Evolutionary conservation across 257 asterid species (phyloP).

Genomic region (Nicotiana otophora): DNA sequence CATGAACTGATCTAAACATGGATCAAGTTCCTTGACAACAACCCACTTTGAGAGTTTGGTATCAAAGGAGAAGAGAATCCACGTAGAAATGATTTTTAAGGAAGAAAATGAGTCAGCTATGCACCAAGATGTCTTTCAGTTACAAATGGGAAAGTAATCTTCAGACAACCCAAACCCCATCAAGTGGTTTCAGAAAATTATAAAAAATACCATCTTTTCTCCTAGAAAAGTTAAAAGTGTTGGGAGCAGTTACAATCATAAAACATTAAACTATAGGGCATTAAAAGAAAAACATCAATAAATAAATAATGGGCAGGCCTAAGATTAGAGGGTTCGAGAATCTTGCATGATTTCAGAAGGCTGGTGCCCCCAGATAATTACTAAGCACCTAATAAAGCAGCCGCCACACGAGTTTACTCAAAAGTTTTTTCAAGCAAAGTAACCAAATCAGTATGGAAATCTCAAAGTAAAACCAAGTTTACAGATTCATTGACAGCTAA

Average conservation of each 20-base stretch:
- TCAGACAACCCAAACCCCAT: constrained; percentile 1
- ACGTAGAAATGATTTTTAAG: not conserved
- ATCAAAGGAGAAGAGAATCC: constrained; percentile 9
- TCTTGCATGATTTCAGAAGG: constrained; percentile 59
- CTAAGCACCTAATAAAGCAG: constrained; percentile 33
- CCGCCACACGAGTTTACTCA: constrained; percentile 37
- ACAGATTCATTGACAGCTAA: constrained; percentile 24
- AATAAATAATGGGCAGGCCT: constrained; percentile 27
- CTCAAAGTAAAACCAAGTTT: constrained; percentile 12
- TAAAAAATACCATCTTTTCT: constrained; percentile 14
- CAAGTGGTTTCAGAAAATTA: constrained; percentile 33
- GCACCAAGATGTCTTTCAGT: constrained; percentile 9
- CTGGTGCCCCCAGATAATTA: constrained; percentile 38
- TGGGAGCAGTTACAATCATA: constrained; percentile 47
- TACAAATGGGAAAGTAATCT: constrained; percentile 13
- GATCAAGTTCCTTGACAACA: not conserved
- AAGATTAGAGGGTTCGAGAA: constrained; percentile 38
- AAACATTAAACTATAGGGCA: constrained; percentile 24
- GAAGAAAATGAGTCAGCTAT: not conserved
- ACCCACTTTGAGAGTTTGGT: constrained; percentile 3
- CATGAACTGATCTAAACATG: not conserved
- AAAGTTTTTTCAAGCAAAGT: constrained; percentile 18
- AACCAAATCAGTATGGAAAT: constrained; percentile 6
- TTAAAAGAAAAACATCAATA: constrained; percentile 22
- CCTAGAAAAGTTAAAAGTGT: constrained; percentile 30